phyloP scores from a whole-genome alignment of 345 rosid species.

The Brassica nigra region DNA sequence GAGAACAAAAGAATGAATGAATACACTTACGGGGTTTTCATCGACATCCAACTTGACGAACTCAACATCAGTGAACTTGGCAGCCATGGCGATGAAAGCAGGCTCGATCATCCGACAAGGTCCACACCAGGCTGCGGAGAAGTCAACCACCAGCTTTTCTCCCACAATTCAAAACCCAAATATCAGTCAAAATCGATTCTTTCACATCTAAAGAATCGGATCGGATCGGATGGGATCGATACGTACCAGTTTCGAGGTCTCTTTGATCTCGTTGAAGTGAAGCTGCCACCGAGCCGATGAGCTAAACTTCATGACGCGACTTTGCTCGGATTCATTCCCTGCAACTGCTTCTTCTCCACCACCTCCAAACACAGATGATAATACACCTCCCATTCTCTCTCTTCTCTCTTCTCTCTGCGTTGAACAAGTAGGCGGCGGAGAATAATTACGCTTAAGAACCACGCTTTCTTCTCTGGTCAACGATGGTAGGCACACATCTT shows the following conservation, averaged over 20 bases:
- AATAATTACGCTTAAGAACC: background rate
- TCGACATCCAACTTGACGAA: constrained; percentile 92
- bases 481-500: background rate
- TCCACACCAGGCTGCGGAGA: constrained; percentile 87
- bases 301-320: constrained; percentile 54
- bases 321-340: constrained; percentile 33
- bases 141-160: constrained; percentile 71
- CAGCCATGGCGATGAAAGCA: constrained; percentile 49
- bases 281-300: constrained; percentile 75
- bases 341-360: constrained; percentile 11
- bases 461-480: constrained; percentile 8
- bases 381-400: constrained; percentile 47
- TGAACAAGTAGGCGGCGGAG: background rate
- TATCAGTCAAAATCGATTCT: background rate
- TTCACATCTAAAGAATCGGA: background rate
- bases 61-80: constrained; percentile 51
- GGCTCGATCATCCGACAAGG: constrained; percentile 83
- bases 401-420: background rate
- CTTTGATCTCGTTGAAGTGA: constrained; percentile 67
- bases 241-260: constrained; percentile 59
- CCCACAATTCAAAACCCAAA: background rate
- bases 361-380: constrained; percentile 39
- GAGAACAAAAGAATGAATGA: too few relatives aligned
- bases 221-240: background rate
- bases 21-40: constrained; percentile 62